A percentile compares a stretch with the other conserved stretches of the same genome.
These are phyloP conservation scores for Aspergillus pseudoglaucus DNA, from an alignment of 2,329 filamentous ascomycete species.

Conservation along the genomic window DNA sequence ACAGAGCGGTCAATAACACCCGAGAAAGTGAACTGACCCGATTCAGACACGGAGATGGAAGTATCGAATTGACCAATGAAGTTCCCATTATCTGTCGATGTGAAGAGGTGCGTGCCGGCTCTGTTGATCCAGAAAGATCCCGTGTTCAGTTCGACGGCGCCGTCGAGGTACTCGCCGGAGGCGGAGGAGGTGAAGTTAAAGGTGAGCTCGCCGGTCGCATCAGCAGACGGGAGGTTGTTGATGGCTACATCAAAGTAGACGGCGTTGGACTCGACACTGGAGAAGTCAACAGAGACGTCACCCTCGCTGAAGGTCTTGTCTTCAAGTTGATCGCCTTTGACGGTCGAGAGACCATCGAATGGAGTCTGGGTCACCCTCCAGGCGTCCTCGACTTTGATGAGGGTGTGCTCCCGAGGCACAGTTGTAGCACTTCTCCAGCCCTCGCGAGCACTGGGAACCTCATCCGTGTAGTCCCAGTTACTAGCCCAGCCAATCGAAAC, in stretches of 20 bases:
- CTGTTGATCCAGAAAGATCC: conserved; percentile 48
- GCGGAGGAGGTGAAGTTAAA: conserved; percentile 48
- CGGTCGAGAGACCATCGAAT: conserved; percentile 41
- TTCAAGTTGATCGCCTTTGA: conserved; percentile 36
- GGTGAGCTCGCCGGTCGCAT: conserved; percentile 39
- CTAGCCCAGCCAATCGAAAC: conserved; percentile 52
- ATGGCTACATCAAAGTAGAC: conserved; percentile 52
- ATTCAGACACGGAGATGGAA: conserved; percentile 14
- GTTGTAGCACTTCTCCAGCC: conserved; percentile 50
- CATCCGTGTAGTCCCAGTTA: conserved; percentile 54
- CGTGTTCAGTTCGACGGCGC: conserved; percentile 46
- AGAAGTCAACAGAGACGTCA: conserved; percentile 47
- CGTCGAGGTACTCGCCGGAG: conserved; percentile 44
- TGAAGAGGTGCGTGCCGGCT: conserved; percentile 43
- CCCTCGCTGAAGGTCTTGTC: conserved; percentile 32
- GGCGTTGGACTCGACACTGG: conserved; percentile 43
- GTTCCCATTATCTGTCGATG: conserved; percentile 39
- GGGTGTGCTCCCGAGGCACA: conserved; percentile 46
- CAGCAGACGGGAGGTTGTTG: conserved; percentile 32
- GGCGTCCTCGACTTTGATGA: conserved; percentile 46
- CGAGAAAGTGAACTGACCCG: conserved; percentile 37
- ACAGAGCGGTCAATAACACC: conserved; percentile 51
- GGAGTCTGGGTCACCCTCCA: conserved; percentile 48
- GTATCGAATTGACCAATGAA: conserved; percentile 50
- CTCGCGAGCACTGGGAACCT: conserved; percentile 50